Evolutionary conservation across 2,329 filamentous ascomycete genomes (phyloP), one percentile per base, ranked within the genome.

Genomic region (Dactylellina drechsleri): DNA sequence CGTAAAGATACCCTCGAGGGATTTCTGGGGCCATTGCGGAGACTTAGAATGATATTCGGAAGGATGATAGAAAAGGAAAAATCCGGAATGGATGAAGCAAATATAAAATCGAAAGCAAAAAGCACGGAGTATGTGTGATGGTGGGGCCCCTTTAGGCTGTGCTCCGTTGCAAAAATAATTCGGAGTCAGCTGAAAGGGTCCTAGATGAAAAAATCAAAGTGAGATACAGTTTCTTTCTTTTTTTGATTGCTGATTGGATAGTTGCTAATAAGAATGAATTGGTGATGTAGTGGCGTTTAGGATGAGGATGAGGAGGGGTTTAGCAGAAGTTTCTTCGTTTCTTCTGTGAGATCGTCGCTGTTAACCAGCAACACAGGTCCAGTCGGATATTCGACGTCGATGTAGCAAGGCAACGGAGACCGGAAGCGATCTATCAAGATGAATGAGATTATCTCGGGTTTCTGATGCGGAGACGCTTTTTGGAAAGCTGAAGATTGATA

Each of bases 121-220:
- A 54, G 61, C 54, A 23, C 57, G 66, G 49, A 77, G 49, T 45
- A 41, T 7, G 70, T 77, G 76, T 73, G 71, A 66, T 66, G 43
- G 77, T 76, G 75, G 77, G 76, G 78, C 76, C 77, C 77, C 78
- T 78, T 74, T 77, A 57, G 47, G 76, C 53, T 68, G 71, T 57
- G 61, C 71, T 79, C 77, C 79, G 77, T 77, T 76, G 76, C 65
- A 66, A 66, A 68, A 60, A 76, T 74, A 76, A 77, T 77, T 73
- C 71, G 78, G 77, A 67, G 58, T 31, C 57, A 57, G 57, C 58
- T 49, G 56, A 47, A 45, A 43, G 49, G 57, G 23, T 52, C 31
- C 16, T 56, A 36, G 28, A 10, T 13, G 53, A 58, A n/a, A 26
- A 52, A 31, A 7, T 47, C 15, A 20, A 41, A 8, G 53, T 43